phyloP scores from a whole-genome alignment of 148 eudicot species.

The Oxyria digyna region DNA sequence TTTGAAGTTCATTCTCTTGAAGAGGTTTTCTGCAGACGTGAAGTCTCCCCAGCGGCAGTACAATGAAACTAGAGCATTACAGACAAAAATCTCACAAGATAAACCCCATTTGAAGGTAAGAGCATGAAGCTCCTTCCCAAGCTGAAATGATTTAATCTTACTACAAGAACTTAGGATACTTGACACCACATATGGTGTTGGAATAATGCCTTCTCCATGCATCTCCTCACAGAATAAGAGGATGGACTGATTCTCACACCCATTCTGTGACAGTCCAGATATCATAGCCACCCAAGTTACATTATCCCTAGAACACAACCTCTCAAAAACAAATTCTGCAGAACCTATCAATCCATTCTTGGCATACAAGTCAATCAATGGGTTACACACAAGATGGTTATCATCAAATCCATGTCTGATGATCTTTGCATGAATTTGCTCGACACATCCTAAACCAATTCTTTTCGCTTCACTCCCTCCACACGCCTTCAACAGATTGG shows the following conservation, averaged over 20 bases:
- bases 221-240: constrained; percentile 50
- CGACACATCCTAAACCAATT: constrained; percentile 16
- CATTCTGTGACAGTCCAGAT: constrained; percentile 72
- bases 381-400: constrained; percentile 48
- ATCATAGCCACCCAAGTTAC: constrained; percentile 94
- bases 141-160: constrained; percentile 34
- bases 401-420: constrained; percentile 38
- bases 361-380: constrained; percentile 64
- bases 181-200: constrained; percentile 78
- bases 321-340: constrained; percentile 44
- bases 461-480: constrained; percentile 21
- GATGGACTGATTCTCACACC: constrained; percentile 44
- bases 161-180: constrained; percentile 79
- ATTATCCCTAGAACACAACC: constrained; percentile 39
- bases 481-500: constrained; percentile 38
- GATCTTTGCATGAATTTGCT: constrained; percentile 54
- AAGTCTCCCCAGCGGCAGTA: constrained; percentile 61
- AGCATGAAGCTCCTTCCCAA: constrained; percentile 78
- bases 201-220: constrained; percentile 44
- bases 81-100: constrained; percentile 50
- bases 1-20: constrained; percentile 44
- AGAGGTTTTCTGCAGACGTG: constrained; percentile 42
- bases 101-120: constrained; percentile 67
- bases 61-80: constrained; percentile 68
- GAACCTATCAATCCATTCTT: constrained; percentile 45